Evolutionary conservation across 257 asterid genomes (phyloP).

Genomic region (Fraxinus anomala): DNA sequence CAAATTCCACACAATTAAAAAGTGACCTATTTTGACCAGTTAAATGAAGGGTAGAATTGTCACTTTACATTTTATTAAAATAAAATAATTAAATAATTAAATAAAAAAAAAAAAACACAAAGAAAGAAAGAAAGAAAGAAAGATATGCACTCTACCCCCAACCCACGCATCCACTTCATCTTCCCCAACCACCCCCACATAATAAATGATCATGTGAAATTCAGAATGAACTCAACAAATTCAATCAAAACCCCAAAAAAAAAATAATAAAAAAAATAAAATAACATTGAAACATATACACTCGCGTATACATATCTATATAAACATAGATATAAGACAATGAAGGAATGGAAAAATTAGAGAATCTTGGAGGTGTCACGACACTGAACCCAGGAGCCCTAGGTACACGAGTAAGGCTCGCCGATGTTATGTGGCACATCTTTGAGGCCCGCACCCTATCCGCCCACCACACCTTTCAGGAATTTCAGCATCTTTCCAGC

Average conservation of each 20-base stretch:
- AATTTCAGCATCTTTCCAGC: slow-evolving; percentile 66
- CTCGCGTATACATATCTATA: neutral
- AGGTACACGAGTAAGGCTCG: slow-evolving; percentile 90
- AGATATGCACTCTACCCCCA: no score
- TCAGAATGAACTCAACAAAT: neutral
- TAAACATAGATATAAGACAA: neutral
- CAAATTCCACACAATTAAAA: no score
- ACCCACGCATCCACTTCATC: no score
- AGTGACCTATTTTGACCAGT: no score
- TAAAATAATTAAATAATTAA: no score
- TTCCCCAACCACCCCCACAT: no score
- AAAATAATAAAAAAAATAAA: neutral
- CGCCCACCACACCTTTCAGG: slow-evolving; percentile 88
- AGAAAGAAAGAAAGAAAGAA: no score
- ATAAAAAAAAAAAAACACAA: no score
- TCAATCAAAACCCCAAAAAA: neutral
- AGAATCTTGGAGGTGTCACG: slow-evolving; percentile 86
- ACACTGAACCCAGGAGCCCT: slow-evolving; percentile 96
- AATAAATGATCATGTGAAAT: neutral
- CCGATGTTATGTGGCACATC: slow-evolving; percentile 95
- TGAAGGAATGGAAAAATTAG: neutral
- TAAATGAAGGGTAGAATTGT: no score
- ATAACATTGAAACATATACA: neutral
- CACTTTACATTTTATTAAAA: no score
- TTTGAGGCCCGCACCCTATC: slow-evolving; percentile 89